phyloP scores from a whole-genome alignment of 75 land plant genomes.

The Cunninghamia lanceolata region DNA sequence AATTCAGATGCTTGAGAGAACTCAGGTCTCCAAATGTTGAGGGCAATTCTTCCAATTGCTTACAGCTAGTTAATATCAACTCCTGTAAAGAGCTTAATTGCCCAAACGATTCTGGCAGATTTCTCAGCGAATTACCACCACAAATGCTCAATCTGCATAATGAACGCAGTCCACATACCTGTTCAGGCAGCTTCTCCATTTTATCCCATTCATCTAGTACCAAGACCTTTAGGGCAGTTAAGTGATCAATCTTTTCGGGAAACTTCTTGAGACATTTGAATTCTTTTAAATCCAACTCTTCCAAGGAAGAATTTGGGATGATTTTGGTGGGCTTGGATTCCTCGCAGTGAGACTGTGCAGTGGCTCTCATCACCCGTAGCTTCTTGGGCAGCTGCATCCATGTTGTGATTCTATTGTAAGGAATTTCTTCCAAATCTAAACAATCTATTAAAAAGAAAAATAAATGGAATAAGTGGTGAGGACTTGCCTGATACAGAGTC shows the following conservation, averaged over 20 bases:
- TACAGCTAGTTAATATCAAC: too few relatives aligned
- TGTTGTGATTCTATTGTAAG: too few relatives aligned
- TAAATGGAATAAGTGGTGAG: background rate
- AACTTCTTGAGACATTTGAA: background rate
- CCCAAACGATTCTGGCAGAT: too few relatives aligned
- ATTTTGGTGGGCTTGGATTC: background rate
- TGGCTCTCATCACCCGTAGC: background rate
- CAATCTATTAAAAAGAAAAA: background rate
- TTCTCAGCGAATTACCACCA: too few relatives aligned
- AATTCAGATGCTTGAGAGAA: background rate
- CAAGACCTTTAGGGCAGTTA: background rate
- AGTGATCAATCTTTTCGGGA: background rate
- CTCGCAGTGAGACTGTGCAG: background rate
- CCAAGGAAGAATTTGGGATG: background rate
- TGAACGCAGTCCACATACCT: too few relatives aligned
- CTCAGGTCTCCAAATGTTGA: background rate
- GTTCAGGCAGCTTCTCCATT: too few relatives aligned
- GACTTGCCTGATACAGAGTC: background rate
- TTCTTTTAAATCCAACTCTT: too few relatives aligned
- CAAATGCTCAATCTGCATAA: too few relatives aligned
- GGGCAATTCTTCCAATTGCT: too few relatives aligned
- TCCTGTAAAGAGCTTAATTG: too few relatives aligned
- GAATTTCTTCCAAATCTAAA: background rate
- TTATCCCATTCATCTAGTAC: too few relatives aligned
- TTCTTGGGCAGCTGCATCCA: background rate